Base-by-base conservation (phyloP, 192 early-diverging fungal species). In the Linderina pennispora region DNA sequence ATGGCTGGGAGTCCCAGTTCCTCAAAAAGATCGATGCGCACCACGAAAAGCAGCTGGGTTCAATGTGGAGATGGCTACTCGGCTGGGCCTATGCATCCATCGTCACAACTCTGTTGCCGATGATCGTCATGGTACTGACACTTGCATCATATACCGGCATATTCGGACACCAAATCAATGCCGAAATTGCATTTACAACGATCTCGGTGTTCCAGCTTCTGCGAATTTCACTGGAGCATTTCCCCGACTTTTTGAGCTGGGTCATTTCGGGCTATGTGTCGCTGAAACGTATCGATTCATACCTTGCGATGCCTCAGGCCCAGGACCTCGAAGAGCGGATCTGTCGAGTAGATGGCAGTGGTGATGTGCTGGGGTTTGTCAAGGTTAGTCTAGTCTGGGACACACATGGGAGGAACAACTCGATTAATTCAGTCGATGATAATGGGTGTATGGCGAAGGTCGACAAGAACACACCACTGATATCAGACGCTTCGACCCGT, bases 1-100 rank as follows among this genome's bases (percentile, higher is more conserved):
- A 85, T 66, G 83, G 80, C 18, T 89, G 86, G 86, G 84, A 85
- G 58, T 41, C 63, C 16, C 72, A 74, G 38, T 88, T 94, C 48
- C 54, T 78, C 38, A 64, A 78, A 21, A 77, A 80, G 45, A 72
- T 93, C 15, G 70, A 75, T 11, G 62, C 55, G 11, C 61, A 78
- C 3, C 75, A 81, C 37, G 66, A 78, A 25, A 65, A 62, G 25
- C 77, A 86, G 53, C 46, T 86, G 18, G 57, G 55, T 40, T 52
- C 64, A 15, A 65, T 80, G 31, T 55, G 61, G 11, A 46, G 47
- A 9, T 74, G 58, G 10, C 76, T 70, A 20, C 31, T 67, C 18
- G 42, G 53, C 31, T 79, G 66, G 50, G 56, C 69, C 44, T 61
- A 66, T 40, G 55, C 70, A 25, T 55, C 40, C 9, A 50, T 53